Evolutionary conservation across 2,329 filamentous ascomycete species (phyloP), one percentile per base, ranked within the genome.

Genomic region (Kalmusia sp.): DNA sequence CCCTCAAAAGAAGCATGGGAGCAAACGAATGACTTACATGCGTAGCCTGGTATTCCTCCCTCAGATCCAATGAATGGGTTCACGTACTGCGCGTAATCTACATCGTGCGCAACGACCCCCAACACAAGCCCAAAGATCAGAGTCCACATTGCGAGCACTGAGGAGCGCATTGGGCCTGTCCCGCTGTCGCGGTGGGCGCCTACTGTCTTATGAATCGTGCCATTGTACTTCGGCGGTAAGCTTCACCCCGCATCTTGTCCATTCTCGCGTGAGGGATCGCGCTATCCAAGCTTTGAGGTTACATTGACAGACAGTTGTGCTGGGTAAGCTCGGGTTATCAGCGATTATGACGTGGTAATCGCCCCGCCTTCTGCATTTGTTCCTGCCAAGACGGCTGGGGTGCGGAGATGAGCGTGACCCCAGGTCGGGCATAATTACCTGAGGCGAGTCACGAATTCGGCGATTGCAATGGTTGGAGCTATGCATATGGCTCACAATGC

Each of bases 1-100:
- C 9, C 22, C 6, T 3, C 19, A 19, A 17, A 31, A 33, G 41
- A 22, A 7, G n/a, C n/a, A 40, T 11, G n/a, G 17, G 27, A 15
- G 17, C 7, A 40, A 19, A n/a, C n/a, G n/a, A n/a, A n/a, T n/a
- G n/a, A 44, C 59, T 43, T 59, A 65, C 66, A 73, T 19, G 70
- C 68, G 40, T 71, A 71, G 3, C 78, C 77, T 3, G 75, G 59
- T 28, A 73, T 76, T 0, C 76, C 75, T 6, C 79, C 78, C 57
- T 80, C 78, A 1, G 77, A 77, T 6, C 79, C 79, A 17, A 81
- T 80, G 38, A 81, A 75, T 1, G 76, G 71, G 51, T 81, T 79
- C 7, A 80, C 79, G 27, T 65, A 74, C 45, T 70, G 65, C 22
- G 69, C 46, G 40, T 68, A 72, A 25, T 73, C 70, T 11, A 64